A percentile compares a stretch with the other conserved stretches of the same genome.
Evolutionary conservation across 345 rosid species (phyloP).

Genomic region (Salix arbutifolia): DNA sequence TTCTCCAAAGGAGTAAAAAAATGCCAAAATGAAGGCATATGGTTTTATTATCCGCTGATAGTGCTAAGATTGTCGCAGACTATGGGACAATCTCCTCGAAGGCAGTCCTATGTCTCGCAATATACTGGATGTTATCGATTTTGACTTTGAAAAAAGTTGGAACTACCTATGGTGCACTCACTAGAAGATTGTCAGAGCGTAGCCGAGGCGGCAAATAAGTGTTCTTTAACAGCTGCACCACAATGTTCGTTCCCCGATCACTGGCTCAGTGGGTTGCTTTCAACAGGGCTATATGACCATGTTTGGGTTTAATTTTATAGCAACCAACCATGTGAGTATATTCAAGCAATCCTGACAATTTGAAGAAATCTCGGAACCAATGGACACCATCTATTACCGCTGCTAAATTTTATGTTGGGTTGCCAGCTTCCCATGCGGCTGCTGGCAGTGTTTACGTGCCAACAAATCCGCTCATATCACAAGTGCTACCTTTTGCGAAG

Average conservation of each 20-base stretch:
- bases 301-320: constrained; percentile 14
- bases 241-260: constrained; percentile 11
- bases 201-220: not conserved
- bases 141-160: not conserved
- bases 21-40: constrained; percentile 22
- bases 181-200: not conserved
- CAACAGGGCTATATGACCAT: constrained; percentile 3
- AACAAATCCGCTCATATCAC: not conserved
- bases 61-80: constrained; percentile 11
- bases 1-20: not conserved
- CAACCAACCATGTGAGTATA: constrained; percentile 1
- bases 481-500: constrained; percentile 20
- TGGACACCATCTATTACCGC: constrained; percentile 9
- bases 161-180: not conserved
- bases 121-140: too few relatives aligned
- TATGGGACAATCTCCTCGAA: not conserved
- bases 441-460: constrained; percentile 22
- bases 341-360: not conserved
- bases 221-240: not conserved
- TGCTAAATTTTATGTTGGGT: constrained; percentile 15
- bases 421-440: constrained; percentile 22
- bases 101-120: not conserved
- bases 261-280: not conserved
- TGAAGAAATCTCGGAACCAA: constrained; percentile 18
- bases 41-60: constrained; percentile 5